phyloP scores from a whole-genome alignment of 2,329 filamentous ascomycete species.

The Hysterium pulicare region DNA sequence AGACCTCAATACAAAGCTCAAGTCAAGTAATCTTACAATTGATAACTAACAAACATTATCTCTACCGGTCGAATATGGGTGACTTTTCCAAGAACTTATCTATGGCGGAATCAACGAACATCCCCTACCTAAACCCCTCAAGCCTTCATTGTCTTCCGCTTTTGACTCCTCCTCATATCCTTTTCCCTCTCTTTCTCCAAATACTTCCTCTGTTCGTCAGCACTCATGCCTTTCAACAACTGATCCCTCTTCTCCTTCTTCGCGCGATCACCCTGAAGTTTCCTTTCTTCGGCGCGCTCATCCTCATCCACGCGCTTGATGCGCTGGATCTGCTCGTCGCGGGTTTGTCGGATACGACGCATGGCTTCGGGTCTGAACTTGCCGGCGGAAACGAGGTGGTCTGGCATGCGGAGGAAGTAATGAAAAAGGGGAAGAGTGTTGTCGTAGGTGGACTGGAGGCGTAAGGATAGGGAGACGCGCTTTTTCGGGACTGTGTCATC shows the following conservation, averaged over 20 bases:
- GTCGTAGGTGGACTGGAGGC: constrained; percentile 59
- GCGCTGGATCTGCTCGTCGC: constrained; percentile 76
- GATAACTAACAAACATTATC: too few species aligned
- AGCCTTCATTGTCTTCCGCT: constrained; percentile 58
- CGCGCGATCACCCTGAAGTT: constrained; percentile 55
- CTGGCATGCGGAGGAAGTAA: constrained; percentile 80
- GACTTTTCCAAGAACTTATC: too few species aligned
- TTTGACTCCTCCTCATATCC: constrained; percentile 66
- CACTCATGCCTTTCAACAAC: constrained; percentile 69
- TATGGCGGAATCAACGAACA: too few species aligned
- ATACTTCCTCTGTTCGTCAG: constrained; percentile 52
- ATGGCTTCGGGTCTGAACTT: constrained; percentile 87
- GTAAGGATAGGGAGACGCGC: constrained; percentile 73
- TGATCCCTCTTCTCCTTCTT: constrained; percentile 73
- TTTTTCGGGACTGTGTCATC: constrained; percentile 83
- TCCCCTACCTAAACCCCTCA: too few species aligned
- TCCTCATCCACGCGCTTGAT: constrained; percentile 77
- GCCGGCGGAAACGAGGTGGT: constrained; percentile 69
- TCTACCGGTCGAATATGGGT: too few species aligned
- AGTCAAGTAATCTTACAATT: too few species aligned
- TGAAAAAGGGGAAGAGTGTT: constrained; percentile 71
- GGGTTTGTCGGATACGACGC: constrained; percentile 75
- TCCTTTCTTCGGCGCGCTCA: constrained; percentile 61
- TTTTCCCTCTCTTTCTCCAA: constrained; percentile 84
- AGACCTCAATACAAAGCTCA: too few species aligned